These are phyloP conservation scores for Colletotrichum incanum DNA, from an alignment of 2,329 filamentous ascomycete species.

Conservation along the genomic window DNA sequence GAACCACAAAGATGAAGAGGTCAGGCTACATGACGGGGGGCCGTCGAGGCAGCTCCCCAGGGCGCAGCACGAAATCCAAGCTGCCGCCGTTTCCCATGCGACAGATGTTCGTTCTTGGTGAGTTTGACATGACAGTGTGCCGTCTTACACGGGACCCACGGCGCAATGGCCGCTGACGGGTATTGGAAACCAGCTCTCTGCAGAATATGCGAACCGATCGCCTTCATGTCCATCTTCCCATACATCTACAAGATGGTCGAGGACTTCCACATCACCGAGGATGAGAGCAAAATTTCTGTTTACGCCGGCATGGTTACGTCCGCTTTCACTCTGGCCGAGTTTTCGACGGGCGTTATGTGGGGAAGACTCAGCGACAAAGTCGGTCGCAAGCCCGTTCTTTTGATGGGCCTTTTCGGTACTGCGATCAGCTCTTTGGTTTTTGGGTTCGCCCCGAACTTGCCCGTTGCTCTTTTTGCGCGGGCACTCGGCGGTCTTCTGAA, in stretches of 20 bases:
- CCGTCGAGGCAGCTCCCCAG: conserved; percentile 29
- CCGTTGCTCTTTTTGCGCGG: conserved; percentile 87
- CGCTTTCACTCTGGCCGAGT: conserved; percentile 95
- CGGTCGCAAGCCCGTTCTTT: conserved; percentile 91
- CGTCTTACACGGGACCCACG: not conserved
- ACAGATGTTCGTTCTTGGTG: conserved; percentile 68
- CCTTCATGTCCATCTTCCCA: conserved; percentile 99
- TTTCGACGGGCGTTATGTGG: conserved; percentile 93
- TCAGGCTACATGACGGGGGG: conserved; percentile 41
- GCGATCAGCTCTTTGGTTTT: conserved; percentile 94
- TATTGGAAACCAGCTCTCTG: conserved; percentile 80
- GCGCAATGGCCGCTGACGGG: conserved; percentile 6
- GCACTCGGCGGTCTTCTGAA: conserved; percentile 93
- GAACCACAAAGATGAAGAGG: conserved; percentile 39
- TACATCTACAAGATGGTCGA: conserved; percentile 99
- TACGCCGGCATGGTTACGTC: conserved; percentile 98
- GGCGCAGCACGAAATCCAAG: conserved; percentile 22
- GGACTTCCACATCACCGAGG: conserved; percentile 87
- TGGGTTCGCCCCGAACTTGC: conserved; percentile 88
- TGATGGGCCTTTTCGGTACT: conserved; percentile 91
- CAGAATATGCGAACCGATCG: conserved; percentile 97
- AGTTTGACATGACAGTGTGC: conserved; percentile 40
- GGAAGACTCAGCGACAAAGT: conserved; percentile 92
- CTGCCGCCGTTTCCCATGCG: conserved; percentile 55
- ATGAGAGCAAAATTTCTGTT: conserved; percentile 85